Evolutionary conservation across 305 asterid species (phyloP).

Genomic region (Fraxinus floribunda): DNA sequence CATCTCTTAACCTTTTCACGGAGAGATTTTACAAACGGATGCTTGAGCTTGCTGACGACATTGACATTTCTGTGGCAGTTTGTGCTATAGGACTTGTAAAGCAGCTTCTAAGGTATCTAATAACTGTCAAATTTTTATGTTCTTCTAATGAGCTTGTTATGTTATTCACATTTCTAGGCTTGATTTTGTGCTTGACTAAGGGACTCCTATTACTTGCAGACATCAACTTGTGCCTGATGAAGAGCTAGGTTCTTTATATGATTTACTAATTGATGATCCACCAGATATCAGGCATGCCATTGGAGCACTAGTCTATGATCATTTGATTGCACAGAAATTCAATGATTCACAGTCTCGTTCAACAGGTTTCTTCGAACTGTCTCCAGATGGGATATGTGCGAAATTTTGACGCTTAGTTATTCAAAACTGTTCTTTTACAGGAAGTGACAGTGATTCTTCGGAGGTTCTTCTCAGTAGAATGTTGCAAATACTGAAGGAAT

Average conservation of each 20-base stretch:
- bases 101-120: constrained; percentile 74
- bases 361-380: constrained; percentile 52
- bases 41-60: constrained; percentile 98
- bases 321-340: constrained; percentile 92
- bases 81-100: constrained; percentile 98
- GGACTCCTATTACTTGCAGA: constrained; percentile 46
- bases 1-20: constrained; percentile 90
- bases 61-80: constrained; percentile 94
- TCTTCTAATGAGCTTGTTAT: constrained; percentile 21
- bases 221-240: constrained; percentile 98
- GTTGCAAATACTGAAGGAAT: constrained; percentile 85
- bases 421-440: constrained; percentile 37
- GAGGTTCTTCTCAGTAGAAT: constrained; percentile 82
- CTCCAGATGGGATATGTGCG: constrained; percentile 16
- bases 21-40: constrained; percentile 86
- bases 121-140: constrained; percentile 1
- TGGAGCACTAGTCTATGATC: constrained; percentile 91
- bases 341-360: constrained; percentile 70
- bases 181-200: constrained; percentile 26
- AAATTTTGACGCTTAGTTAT: neutral
- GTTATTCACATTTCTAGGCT: constrained; percentile 6
- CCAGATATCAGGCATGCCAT: constrained; percentile 93
- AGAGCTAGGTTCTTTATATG: constrained; percentile 91
- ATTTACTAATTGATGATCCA: constrained; percentile 89
- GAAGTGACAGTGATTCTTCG: constrained; percentile 61